phyloP scores from a whole-genome alignment of 2,329 filamentous ascomycete species.

The Apiospora marii region DNA sequence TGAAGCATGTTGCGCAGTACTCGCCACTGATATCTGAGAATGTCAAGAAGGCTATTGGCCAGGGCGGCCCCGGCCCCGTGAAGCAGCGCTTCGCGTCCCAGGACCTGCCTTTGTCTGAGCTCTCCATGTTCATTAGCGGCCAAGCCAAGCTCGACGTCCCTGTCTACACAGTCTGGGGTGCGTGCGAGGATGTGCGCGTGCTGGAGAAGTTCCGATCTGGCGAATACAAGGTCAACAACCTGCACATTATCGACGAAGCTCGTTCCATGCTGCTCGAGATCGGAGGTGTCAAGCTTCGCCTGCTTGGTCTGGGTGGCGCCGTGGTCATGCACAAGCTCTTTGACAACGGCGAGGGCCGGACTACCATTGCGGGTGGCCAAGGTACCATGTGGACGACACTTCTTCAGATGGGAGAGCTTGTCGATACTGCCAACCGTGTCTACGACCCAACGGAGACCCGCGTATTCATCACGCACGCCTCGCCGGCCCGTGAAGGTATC shows the following conservation, averaged over 20 bases:
- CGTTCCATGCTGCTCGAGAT: constrained; percentile 94
- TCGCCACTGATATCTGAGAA: constrained; percentile 89
- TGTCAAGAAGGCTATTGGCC: constrained; percentile 72
- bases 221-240: constrained; percentile 96
- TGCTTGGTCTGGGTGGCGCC: constrained; percentile 91
- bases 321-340: constrained; percentile 99
- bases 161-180: constrained; percentile 98
- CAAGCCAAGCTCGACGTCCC: constrained; percentile 92
- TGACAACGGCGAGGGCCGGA: constrained; percentile 96
- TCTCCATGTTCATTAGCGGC: constrained; percentile 87
- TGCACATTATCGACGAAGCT: constrained; percentile 98
- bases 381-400: constrained; percentile 99
- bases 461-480: constrained; percentile 95
- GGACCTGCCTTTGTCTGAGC: constrained; percentile 90
- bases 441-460: constrained; percentile 98
- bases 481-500: constrained; percentile 93
- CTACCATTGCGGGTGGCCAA: constrained; percentile 96
- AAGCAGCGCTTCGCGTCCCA: constrained; percentile 84
- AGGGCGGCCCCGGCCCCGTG: constrained; percentile 76
- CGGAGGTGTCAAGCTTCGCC: constrained; percentile 92
- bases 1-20: constrained; percentile 98
- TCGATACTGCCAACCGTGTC: constrained; percentile 96
- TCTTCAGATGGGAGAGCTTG: constrained; percentile 96
- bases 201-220: constrained; percentile 96
- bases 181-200: constrained; percentile 97